These are phyloP conservation scores for Torulaspora globosa DNA, from an alignment of 1,139 yeast genomes.

Conservation along the genomic window DNA sequence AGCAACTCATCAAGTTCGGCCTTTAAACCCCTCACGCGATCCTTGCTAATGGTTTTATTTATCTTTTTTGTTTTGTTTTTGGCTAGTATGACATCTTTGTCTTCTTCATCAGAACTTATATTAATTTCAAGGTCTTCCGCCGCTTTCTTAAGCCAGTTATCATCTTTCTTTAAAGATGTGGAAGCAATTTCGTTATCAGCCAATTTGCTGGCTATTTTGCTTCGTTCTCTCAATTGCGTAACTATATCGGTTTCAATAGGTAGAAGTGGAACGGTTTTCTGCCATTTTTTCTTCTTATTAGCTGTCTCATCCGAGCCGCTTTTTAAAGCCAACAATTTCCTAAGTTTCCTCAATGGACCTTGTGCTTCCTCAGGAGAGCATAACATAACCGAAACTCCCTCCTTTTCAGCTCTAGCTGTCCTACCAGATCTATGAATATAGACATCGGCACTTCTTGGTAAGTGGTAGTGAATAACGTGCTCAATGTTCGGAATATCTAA, in stretches of 20 bases:
- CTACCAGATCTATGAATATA: slow-evolving; percentile 96
- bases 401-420: slow-evolving; percentile 92
- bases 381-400: slow-evolving; percentile 89
- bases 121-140: slow-evolving; percentile 91
- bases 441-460: slow-evolving; percentile 92
- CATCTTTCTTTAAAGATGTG: slow-evolving; percentile 63
- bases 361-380: slow-evolving; percentile 93
- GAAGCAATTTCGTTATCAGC: slow-evolving; percentile 66
- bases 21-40: slow-evolving; percentile 47
- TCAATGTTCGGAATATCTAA: slow-evolving; percentile 86
- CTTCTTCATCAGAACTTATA: slow-evolving; percentile 50
- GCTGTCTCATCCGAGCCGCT: slow-evolving; percentile 23
- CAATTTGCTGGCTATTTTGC: slow-evolving; percentile 61
- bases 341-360: slow-evolving; percentile 75
- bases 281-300: slow-evolving; percentile 39
- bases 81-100: slow-evolving; percentile 61
- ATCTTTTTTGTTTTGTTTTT: slow-evolving; percentile 60
- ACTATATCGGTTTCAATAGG: slow-evolving; percentile 77
- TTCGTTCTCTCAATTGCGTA: slow-evolving; percentile 65
- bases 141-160: slow-evolving; percentile 80
- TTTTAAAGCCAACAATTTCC: slow-evolving; percentile 53
- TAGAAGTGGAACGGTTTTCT: slow-evolving; percentile 62
- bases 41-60: slow-evolving; percentile 50
- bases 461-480: slow-evolving; percentile 93
- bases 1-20: slow-evolving; percentile 57